Evolutionary conservation across 1,284 basidiomycete species (phyloP).

Genomic region (Phaffia rhodozyma): DNA sequence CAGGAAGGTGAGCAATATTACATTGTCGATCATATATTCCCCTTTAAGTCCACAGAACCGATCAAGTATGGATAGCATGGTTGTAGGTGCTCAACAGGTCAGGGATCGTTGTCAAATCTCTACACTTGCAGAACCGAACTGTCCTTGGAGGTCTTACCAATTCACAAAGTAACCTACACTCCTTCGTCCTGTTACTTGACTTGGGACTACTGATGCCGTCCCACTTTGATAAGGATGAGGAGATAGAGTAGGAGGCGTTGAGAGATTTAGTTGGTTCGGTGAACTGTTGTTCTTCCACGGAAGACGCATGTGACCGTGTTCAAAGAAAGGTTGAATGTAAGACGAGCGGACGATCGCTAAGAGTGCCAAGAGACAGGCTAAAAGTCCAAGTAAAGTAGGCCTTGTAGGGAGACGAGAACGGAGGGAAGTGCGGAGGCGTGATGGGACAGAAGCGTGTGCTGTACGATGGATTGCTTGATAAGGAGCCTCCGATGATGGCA

Average conservation of each 20-base stretch:
- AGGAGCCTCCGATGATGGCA: no score
- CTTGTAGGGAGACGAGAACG: neutral
- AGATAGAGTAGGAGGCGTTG: neutral
- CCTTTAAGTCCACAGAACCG: slow-evolving; percentile 40
- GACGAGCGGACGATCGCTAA: neutral
- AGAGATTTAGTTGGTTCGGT: neutral
- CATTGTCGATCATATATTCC: slow-evolving; percentile 89
- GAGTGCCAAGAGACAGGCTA: neutral
- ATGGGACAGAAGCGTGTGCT: neutral
- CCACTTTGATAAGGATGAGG: neutral
- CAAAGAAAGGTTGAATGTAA: neutral
- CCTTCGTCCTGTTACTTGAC: neutral
- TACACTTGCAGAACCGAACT: neutral
- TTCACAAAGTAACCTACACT: slow-evolving; percentile 29
- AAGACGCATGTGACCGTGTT: no score
- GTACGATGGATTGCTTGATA: neutral
- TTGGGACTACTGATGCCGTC: neutral
- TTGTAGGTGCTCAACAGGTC: no score
- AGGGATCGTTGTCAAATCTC: neutral
- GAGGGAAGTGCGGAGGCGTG: neutral
- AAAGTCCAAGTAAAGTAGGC: neutral
- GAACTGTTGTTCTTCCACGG: neutral
- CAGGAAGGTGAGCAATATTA: neutral
- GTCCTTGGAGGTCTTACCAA: neutral
- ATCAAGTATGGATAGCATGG: neutral